Conservation (phyloP, 176 grass and related monocot genomes). For the Oryza brachyantha region DNA sequence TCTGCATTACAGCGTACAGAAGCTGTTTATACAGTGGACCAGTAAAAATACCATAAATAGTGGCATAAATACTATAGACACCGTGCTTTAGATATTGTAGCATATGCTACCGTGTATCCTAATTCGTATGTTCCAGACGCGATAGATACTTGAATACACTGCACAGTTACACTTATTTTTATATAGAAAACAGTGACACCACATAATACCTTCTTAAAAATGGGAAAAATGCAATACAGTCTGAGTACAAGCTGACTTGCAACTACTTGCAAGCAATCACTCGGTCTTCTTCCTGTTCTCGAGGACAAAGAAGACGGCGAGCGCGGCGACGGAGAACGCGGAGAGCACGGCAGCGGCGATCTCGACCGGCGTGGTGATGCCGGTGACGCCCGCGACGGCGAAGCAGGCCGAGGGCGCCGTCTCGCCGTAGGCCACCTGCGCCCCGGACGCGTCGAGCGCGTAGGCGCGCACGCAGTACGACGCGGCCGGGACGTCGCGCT, state of each 20-base stretch:
- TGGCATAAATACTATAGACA: too few species aligned
- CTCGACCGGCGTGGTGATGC: slow-evolving; percentile 34
- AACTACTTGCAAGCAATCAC: slow-evolving; percentile 1
- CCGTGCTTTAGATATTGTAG: too few species aligned
- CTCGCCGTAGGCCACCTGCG: slow-evolving; percentile 48
- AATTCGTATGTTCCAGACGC: too few species aligned
- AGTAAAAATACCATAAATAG: too few species aligned
- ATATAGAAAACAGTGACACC: too few species aligned
- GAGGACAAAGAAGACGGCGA: slow-evolving; percentile 46
- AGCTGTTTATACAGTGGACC: too few species aligned
- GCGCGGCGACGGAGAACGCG: slow-evolving; percentile 38
- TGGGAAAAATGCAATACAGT: too few species aligned
- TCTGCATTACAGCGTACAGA: too few species aligned
- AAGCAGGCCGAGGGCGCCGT: slow-evolving; percentile 41
- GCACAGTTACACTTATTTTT: too few species aligned
- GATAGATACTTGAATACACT: too few species aligned
- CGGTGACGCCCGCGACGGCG: slow-evolving; percentile 42
- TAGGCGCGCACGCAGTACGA: slow-evolving; percentile 70
- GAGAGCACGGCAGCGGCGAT: slow-evolving; percentile 58
- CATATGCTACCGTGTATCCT: too few species aligned
- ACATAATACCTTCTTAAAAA: too few species aligned
- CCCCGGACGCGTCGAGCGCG: slow-evolving; percentile 41
- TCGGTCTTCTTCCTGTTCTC: slow-evolving; percentile 50
- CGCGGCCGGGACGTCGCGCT: slow-evolving; percentile 44
- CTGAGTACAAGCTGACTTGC: neutral